Evolutionary conservation across 306 rosid genomes (phyloP).

Genomic region (Mimosa bimucronata): DNA sequence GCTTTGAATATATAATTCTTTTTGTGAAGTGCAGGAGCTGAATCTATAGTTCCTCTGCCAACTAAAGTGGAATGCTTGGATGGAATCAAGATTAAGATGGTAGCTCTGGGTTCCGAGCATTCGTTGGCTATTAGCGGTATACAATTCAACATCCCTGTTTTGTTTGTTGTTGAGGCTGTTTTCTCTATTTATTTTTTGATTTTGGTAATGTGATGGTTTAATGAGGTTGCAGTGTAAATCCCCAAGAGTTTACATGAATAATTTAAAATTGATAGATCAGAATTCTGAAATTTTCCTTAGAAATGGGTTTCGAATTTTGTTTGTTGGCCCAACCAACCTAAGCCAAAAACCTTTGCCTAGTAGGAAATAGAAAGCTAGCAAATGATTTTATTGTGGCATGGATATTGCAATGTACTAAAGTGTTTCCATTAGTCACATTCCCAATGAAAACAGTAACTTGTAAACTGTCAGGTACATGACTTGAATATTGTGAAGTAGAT

Average conservation of each 20-base stretch:
- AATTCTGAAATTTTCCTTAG: slow-evolving; percentile 9
- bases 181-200: slow-evolving; percentile 1
- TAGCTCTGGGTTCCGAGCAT: slow-evolving; percentile 88
- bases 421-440: not conserved
- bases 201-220: slow-evolving; percentile 29
- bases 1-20: slow-evolving; percentile 29
- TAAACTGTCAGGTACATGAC: not conserved
- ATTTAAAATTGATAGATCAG: not conserved
- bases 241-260: not conserved
- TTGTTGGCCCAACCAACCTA: not conserved
- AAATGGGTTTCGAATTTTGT: not conserved
- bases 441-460: not conserved
- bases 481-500: not conserved
- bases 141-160: slow-evolving; percentile 31
- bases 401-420: not conserved
- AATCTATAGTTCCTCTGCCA: slow-evolving; percentile 62
- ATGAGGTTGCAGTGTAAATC: slow-evolving; percentile 12
- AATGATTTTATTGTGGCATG: not conserved
- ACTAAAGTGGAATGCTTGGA: slow-evolving; percentile 82
- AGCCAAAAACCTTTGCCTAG: not conserved
- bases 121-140: slow-evolving; percentile 86
- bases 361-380: not conserved
- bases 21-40: slow-evolving; percentile 60
- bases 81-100: slow-evolving; percentile 76
- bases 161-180: slow-evolving; percentile 14